Conservation (phyloP, 306 rosid species). For the Acacia melanoxylon region DNA sequence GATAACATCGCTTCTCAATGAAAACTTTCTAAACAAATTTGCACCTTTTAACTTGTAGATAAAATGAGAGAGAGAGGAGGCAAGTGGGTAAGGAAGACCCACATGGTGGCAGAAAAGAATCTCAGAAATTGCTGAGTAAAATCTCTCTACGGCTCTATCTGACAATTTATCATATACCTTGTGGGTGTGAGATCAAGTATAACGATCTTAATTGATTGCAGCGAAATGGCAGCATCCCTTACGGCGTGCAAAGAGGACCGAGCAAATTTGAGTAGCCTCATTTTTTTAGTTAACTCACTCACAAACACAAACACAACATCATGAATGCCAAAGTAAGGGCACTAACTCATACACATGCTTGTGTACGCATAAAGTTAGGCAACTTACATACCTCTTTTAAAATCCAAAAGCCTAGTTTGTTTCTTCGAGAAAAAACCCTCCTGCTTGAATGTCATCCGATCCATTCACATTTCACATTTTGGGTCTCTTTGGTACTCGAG, state of each 20-base stretch:
- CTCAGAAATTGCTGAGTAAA: slow-evolving; percentile 15
- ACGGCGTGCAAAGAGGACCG: slow-evolving; percentile 47
- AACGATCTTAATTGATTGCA: slow-evolving; percentile 4
- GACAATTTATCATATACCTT: slow-evolving; percentile 24
- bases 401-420: background rate
- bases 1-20: too few species aligned
- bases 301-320: background rate
- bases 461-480: background rate
- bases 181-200: slow-evolving; percentile 22
- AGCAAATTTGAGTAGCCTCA: slow-evolving; percentile 1
- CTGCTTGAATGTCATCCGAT: background rate
- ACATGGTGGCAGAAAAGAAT: slow-evolving; percentile 7
- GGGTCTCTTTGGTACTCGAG: background rate
- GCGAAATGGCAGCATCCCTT: slow-evolving; percentile 39
- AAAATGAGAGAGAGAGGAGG: background rate
- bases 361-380: slow-evolving; percentile 50
- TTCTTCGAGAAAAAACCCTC: background rate
- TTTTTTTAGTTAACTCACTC: background rate
- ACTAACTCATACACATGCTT: slow-evolving; percentile 40
- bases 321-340: background rate
- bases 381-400: slow-evolving; percentile 30
- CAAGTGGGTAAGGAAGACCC: background rate
- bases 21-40: too few species aligned
- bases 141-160: background rate
- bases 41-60: background rate